These are phyloP conservation scores for Cenococcum geophilum DNA, from an alignment of 495 filamentous ascomycete genomes.

Conservation along the genomic window DNA sequence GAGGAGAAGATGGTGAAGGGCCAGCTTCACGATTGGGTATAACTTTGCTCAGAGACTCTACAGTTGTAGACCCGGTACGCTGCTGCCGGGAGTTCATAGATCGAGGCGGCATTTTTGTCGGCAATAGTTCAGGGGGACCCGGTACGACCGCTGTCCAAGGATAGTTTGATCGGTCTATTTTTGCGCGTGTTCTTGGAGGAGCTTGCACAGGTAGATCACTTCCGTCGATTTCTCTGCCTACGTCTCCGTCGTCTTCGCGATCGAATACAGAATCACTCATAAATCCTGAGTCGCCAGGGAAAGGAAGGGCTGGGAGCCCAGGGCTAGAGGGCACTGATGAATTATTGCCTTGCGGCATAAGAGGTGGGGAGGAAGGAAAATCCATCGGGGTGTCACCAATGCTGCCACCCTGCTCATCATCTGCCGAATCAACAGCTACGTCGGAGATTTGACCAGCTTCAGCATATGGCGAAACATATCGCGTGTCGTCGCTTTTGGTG, in stretches of 20 bases:
- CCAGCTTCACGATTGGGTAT: background rate
- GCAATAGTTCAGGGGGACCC: conserved; percentile 18
- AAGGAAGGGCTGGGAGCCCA: conserved; percentile 23
- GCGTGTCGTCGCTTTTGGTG: conserved; percentile 4
- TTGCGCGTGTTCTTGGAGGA: conserved; percentile 6
- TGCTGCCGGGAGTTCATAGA: conserved; percentile 14
- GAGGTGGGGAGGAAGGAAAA: conserved; percentile 31
- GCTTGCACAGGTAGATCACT: conserved; percentile 15
- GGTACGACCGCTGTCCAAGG: conserved; percentile 20
- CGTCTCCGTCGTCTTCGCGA: conserved; percentile 15
- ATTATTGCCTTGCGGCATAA: conserved; percentile 17
- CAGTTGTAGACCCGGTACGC: background rate
- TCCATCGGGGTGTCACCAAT: conserved; percentile 27
- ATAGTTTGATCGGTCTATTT: conserved; percentile 7
- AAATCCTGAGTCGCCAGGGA: conserved; percentile 28
- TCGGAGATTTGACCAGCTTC: conserved; percentile 21
- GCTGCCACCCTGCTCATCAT: conserved; percentile 28
- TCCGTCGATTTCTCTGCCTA: conserved; percentile 4
- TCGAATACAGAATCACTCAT: conserved; percentile 22
- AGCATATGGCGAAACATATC: conserved; percentile 20
- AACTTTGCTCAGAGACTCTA: background rate
- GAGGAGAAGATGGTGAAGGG: background rate
- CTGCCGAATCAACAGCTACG: conserved; percentile 25
- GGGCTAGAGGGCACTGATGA: conserved; percentile 29
- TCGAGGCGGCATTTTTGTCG: conserved; percentile 18